phyloP scores from a whole-genome alignment of 2,329 filamentous ascomycete genomes.

The Phaeosphaeriaceae sp. region DNA sequence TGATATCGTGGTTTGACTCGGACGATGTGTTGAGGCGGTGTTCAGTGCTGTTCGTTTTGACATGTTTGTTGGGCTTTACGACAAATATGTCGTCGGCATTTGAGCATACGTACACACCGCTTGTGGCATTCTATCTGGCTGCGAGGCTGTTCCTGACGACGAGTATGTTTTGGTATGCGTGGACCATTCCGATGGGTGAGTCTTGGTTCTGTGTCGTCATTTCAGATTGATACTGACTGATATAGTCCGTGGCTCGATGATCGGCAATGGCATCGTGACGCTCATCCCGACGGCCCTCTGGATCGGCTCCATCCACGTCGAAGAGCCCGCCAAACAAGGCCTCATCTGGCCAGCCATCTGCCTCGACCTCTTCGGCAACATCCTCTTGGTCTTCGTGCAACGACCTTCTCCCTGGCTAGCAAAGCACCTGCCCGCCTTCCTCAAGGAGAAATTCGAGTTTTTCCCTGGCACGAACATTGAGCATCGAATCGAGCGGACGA shows the following conservation, averaged over 20 bases:
- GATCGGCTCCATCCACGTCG: conserved; percentile 66
- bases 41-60: conserved; percentile 66
- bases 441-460: conserved; percentile 61
- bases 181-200: conserved; percentile 52
- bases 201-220: background rate
- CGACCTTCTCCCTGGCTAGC: conserved; percentile 27
- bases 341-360: conserved; percentile 64
- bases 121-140: conserved; percentile 67
- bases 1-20: conserved; percentile 68
- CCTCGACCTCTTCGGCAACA: conserved; percentile 60
- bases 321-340: conserved; percentile 61
- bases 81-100: conserved; percentile 67
- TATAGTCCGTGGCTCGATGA: conserved; percentile 65
- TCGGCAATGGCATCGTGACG: conserved; percentile 55
- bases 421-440: conserved; percentile 19
- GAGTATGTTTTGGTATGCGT: conserved; percentile 58
- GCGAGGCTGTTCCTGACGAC: conserved; percentile 61
- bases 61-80: conserved; percentile 68
- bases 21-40: conserved; percentile 67
- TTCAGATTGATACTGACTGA: background rate
- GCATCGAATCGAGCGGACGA: conserved; percentile 69
- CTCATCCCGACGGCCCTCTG: conserved; percentile 62
- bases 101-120: conserved; percentile 61
- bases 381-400: conserved; percentile 51
- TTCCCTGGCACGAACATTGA: conserved; percentile 70